phyloP scores from a whole-genome alignment of 148 eudicot species.

The Pouteria glomerata region DNA sequence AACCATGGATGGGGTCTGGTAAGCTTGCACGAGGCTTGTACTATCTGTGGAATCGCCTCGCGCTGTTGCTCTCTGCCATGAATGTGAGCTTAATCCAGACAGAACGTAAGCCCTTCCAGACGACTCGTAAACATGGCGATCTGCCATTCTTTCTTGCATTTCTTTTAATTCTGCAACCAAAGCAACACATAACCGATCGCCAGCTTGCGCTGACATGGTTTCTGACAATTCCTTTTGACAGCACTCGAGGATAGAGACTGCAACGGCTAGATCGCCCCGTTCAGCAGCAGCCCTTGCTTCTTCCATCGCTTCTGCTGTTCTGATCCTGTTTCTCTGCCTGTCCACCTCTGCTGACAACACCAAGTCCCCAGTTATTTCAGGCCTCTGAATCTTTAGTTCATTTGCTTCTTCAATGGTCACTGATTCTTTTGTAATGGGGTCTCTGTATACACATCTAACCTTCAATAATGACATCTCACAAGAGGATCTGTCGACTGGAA shows the following conservation, averaged over 20 bases:
- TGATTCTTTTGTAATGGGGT: constrained; percentile 15
- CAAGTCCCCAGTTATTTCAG: constrained; percentile 8
- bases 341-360: constrained; percentile 18
- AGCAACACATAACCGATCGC: constrained; percentile 12
- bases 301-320: constrained; percentile 19
- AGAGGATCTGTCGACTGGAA: constrained; percentile 8
- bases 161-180: constrained; percentile 16
- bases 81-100: constrained; percentile 20
- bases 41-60: constrained; percentile 14
- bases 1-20: constrained; percentile 20
- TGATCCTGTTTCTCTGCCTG: constrained; percentile 22
- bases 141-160: constrained; percentile 23
- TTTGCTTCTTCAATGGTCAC: constrained; percentile 8
- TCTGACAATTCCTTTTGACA: constrained; percentile 8
- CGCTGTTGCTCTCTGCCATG: constrained; percentile 22
- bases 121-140: constrained; percentile 9
- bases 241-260: constrained; percentile 11
- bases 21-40: constrained; percentile 16
- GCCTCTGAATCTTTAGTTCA: constrained; percentile 14
- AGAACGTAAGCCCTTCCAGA: constrained; percentile 23
- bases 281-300: constrained; percentile 21
- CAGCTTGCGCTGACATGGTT: constrained; percentile 11
- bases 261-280: constrained; percentile 9
- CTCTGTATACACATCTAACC: constrained; percentile 15
- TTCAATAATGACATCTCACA: constrained; percentile 11